phyloP scores from a whole-genome alignment of 164 flowering plant species.

The Umbilicus rupestris region DNA sequence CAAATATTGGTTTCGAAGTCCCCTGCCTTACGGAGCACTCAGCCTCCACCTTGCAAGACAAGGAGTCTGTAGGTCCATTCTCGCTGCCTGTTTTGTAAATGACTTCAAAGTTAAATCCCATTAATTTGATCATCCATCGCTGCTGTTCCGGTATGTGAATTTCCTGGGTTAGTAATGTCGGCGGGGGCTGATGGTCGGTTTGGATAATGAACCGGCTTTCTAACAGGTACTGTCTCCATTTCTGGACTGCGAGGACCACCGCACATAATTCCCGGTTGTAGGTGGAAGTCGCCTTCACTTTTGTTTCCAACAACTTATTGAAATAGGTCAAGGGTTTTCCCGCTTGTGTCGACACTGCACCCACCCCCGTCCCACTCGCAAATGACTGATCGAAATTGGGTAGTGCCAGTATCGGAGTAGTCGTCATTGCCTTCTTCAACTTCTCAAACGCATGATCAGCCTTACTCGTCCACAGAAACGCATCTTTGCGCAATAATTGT shows the following conservation, averaged over 20 bases:
- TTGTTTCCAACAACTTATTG: background rate
- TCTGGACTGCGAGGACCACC: background rate
- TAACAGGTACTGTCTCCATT: constrained; percentile 4
- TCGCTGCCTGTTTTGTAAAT: constrained; percentile 5
- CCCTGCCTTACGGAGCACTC: no score
- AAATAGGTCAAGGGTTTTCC: constrained; percentile 13
- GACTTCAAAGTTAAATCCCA: constrained; percentile 1
- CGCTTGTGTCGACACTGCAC: constrained; percentile 8
- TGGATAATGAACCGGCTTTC: constrained; percentile 1
- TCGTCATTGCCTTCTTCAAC: constrained; percentile 4
- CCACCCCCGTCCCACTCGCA: constrained; percentile 10
- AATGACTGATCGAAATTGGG: constrained; percentile 9
- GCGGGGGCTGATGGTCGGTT: constrained; percentile 11
- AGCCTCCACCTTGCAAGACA: background rate
- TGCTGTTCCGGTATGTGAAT: background rate
- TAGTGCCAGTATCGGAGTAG: constrained; percentile 8
- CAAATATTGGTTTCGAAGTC: no score
- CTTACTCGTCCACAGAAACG: no score
- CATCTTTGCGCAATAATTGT: constrained; percentile 7
- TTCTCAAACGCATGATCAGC: no score
- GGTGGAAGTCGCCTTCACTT: background rate
- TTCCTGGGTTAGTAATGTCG: background rate
- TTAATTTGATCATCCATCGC: background rate
- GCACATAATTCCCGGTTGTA: constrained; percentile 5
- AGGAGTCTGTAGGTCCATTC: constrained; percentile 12